These are phyloP conservation scores for Candida labiduridarum DNA, from an alignment of 1,139 yeast species.

Conservation along the genomic window DNA sequence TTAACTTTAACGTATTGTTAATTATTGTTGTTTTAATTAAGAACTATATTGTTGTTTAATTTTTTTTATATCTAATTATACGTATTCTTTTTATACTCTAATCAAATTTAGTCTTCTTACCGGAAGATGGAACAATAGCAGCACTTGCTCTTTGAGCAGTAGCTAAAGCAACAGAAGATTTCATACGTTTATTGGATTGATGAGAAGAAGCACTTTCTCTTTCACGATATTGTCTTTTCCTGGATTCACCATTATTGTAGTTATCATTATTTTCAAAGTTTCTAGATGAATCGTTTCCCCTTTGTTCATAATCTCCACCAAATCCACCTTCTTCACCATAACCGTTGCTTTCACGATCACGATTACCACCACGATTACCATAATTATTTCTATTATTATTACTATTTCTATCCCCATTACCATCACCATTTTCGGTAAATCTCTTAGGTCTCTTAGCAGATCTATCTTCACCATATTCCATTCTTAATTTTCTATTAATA, in stretches of 20 bases:
- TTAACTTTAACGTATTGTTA: neutral
- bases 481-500: constrained; percentile 74
- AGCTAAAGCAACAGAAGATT: constrained; percentile 87
- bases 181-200: constrained; percentile 47
- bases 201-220: constrained; percentile 2
- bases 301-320: constrained; percentile 17
- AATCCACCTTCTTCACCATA: constrained; percentile 17
- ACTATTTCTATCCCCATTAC: neutral
- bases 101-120: constrained; percentile 78
- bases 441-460: constrained; percentile 67
- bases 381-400: neutral
- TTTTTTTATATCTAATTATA: constrained; percentile 1
- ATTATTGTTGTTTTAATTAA: neutral
- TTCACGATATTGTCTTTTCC: constrained; percentile 22
- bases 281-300: constrained; percentile 5
- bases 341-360: constrained; percentile 4
- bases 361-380: neutral
- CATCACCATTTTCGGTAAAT: constrained; percentile 1
- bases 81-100: constrained; percentile 17
- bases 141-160: constrained; percentile 88
- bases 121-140: constrained; percentile 87
- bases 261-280: constrained; percentile 1
- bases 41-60: constrained; percentile 2
- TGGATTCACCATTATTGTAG: constrained; percentile 19
- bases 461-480: constrained; percentile 96